Percentiles rank a stretch among this genome's conserved stretches.
phyloP scores from a whole-genome alignment of 345 rosid genomes.

The Camelina hispida region DNA sequence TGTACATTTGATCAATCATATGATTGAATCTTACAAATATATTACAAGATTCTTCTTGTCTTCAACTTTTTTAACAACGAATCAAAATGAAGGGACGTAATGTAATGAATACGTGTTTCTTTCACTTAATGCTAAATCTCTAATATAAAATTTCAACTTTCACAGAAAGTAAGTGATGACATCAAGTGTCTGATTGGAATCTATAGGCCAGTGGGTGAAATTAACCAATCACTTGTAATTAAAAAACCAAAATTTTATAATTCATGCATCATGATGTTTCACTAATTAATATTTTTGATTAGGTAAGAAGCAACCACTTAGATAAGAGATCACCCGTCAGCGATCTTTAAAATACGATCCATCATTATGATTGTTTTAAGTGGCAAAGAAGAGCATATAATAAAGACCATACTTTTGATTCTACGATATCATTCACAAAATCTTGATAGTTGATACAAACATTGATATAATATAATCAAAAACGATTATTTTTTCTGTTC shows the following conservation, averaged over 20 bases:
- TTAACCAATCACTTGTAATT: constrained; percentile 35
- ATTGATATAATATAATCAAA: no score
- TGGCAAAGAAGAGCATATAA: neutral
- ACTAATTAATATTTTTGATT: constrained; percentile 42
- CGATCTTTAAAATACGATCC: constrained; percentile 20
- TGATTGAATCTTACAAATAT: constrained; percentile 24
- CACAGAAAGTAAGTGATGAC: constrained; percentile 33
- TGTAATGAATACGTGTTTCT: constrained; percentile 32
- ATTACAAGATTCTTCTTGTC: constrained; percentile 20
- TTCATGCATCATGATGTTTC: constrained; percentile 34
- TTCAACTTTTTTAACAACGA: constrained; percentile 24
- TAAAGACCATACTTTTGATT: neutral
- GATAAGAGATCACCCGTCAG: constrained; percentile 32
- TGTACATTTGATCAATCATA: constrained; percentile 20
- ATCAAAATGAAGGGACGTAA: constrained; percentile 31
- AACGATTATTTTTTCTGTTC: no score
- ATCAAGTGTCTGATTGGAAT: constrained; percentile 10
- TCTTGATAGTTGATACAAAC: neutral
- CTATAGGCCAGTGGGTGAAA: constrained; percentile 36
- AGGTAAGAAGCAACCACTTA: constrained; percentile 38
- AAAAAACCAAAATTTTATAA: constrained; percentile 7
- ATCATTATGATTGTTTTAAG: constrained; percentile 2
- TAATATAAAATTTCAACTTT: constrained; percentile 29
- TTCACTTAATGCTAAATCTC: constrained; percentile 15
- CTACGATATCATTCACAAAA: neutral